These are phyloP conservation scores for Fusarium penzigii DNA, from an alignment of 2,329 filamentous ascomycete genomes.

Conservation along the genomic window DNA sequence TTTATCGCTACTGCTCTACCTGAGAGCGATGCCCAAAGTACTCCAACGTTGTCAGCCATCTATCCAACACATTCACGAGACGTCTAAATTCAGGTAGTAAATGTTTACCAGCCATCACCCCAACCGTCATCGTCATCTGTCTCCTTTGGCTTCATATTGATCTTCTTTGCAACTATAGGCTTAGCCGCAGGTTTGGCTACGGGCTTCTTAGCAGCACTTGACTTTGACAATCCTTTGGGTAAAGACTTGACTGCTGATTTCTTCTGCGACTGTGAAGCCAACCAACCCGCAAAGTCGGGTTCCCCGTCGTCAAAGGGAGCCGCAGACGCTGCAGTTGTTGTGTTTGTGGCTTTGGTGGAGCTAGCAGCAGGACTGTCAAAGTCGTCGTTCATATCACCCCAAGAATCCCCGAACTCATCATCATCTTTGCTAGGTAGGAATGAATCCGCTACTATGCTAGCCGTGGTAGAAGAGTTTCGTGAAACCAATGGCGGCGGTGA, in stretches of 20 bases:
- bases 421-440: slow-evolving; percentile 58
- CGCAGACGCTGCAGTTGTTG: slow-evolving; percentile 36
- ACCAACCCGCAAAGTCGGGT: slow-evolving; percentile 94
- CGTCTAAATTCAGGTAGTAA: not conserved
- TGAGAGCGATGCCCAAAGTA: not conserved
- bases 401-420: slow-evolving; percentile 70
- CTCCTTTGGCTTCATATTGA: slow-evolving; percentile 67
- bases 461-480: slow-evolving; percentile 49
- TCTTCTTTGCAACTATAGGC: slow-evolving; percentile 60
- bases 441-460: slow-evolving; percentile 46
- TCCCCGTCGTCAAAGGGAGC: slow-evolving; percentile 80
- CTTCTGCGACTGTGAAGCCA: slow-evolving; percentile 79
- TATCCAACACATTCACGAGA: not conserved
- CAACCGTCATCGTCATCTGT: slow-evolving; percentile 61
- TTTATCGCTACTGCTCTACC: not conserved
- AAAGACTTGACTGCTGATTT: slow-evolving; percentile 69
- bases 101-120: slow-evolving; percentile 63
- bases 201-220: slow-evolving; percentile 44
- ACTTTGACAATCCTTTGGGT: slow-evolving; percentile 80
- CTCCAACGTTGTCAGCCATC: too few species aligned
- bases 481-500: slow-evolving; percentile 51
- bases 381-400: slow-evolving; percentile 69
- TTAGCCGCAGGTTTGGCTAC: slow-evolving; percentile 45
- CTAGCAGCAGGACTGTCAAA: slow-evolving; percentile 43
- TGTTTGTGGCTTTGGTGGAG: slow-evolving; percentile 19